Base-by-base conservation (phyloP, 2,329 filamentous ascomycete genomes). In the Diplocarpon mali region DNA sequence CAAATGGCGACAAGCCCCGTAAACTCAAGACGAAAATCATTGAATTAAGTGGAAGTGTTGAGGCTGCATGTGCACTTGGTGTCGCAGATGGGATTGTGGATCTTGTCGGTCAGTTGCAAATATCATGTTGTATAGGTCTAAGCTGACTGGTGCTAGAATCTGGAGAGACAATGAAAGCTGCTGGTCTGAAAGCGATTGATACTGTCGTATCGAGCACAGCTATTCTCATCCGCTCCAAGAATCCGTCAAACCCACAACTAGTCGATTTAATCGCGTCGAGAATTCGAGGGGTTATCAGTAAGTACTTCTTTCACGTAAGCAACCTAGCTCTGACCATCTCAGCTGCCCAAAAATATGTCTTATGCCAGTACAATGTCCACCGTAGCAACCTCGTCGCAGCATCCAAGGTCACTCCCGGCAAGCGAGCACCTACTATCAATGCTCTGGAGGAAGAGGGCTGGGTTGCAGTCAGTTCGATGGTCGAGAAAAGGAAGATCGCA, bases 1-100 rank as follows among this genome's bases (percentile, higher is more conserved):
- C 60, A 34, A 58, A 40, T 51, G 66, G 61, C 57, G 65, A 61
- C 34, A 45, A 45, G 24, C 27, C 38, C 15, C 59, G 57, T n/a
- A 81, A 83, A 63, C 65, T 93, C 55, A 77, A 73, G 58, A 96
- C 92, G 9, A 88, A 87, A 60, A 88, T 98, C 58, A 86, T 95
- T 60, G 93, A 92, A 65, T 76, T 96, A 49, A 92, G 90, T 53
- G 92, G 92, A 13, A 96, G 90, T 71, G 92, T 98, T 29, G 92
- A 98, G 69, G 90, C 92, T 41, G 90, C 92, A 32, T 98, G 92
- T 62, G 90, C 92, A 15, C 71, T 98, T 44, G 92, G 92, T 42
- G 89, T 96, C 24, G 92, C 92, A 35, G 90, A 96, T 63, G 92
- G 90, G 40, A 95, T 98, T 63, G 88, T 98, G 38, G 92, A 98